Base-by-base conservation (phyloP, 345 rosid genomes). In the Euphorbia peplus region DNA sequence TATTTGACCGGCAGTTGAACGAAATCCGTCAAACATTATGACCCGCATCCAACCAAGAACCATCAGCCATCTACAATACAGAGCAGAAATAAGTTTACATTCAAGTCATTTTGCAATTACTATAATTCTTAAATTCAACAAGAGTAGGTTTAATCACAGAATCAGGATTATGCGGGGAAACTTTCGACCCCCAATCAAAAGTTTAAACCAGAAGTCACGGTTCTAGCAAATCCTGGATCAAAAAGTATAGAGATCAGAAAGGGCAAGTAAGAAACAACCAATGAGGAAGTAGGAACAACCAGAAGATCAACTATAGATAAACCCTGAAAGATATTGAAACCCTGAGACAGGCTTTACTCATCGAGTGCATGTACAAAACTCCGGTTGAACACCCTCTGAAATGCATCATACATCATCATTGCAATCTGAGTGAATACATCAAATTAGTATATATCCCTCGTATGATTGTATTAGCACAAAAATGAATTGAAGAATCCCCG, bases 361-460 rank as follows among this genome's bases (percentile, higher is more conserved):
- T 79, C 84, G 71, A 69, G 78, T 73, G 84, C 86, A 84, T 79
- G 86, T 68, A 80, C 73, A 74, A 79, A 86, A 70, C 75, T 69
- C 78, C 61, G 80, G 85, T 68, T 32, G 80, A 83, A 78, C n/a
- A n/a, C 78, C 79, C 79, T 79, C 79, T 48, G 78, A 85, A 66
- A 83, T 79, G 83, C 92, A 92, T 90, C 92, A 92, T 88, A 88
- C 95, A 88, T 87, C 96, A 84, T 92, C 98, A 84, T 83, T 89
- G 96, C 95, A 90, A 90, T 87, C 96, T 88, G 98, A 83, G 85
- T 77, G 83, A 83, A 88, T 78, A 86, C 77, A 80, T 76, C 75
- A 68, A 70, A 83, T 86, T 79, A 85, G 88, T 80, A 66, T 73
- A 67, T 73, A n/a, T n/a, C n/a, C n/a, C n/a, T n/a, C n/a, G 55